A percentile compares a stretch with the other conserved stretches of the same genome.
Conservation (phyloP, 768 basidiomycete species). For the Rhodotorula babjevae region DNA sequence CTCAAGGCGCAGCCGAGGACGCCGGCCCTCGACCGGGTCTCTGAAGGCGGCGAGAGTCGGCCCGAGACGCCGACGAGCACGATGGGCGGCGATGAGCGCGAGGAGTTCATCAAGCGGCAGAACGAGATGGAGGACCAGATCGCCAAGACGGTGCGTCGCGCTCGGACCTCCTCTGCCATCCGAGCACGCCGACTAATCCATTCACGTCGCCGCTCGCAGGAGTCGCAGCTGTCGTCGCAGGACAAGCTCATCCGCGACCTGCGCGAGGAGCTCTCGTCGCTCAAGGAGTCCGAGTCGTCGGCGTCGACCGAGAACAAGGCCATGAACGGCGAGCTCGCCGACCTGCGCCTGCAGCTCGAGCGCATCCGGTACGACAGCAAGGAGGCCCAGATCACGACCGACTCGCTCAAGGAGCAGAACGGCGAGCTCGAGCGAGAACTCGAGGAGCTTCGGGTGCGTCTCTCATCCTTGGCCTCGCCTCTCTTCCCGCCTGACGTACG, state of each 20-base stretch:
- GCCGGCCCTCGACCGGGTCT: constrained; percentile 65
- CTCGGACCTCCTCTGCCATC: no score
- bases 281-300: constrained; percentile 62
- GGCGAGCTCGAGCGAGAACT: constrained; percentile 77
- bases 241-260: constrained; percentile 84
- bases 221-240: constrained; percentile 69
- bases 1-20: constrained; percentile 52
- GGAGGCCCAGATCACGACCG: constrained; percentile 83
- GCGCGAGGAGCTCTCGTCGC: constrained; percentile 77
- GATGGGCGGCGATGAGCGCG: constrained; percentile 91
- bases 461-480: neutral
- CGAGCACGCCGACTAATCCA: neutral
- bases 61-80: constrained; percentile 88
- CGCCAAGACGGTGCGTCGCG: constrained; percentile 62
- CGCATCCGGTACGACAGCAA: constrained; percentile 92
- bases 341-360: constrained; percentile 84
- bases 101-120: constrained; percentile 92
- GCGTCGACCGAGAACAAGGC: constrained; percentile 71
- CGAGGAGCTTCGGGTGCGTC: constrained; percentile 64
- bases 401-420: constrained; percentile 92
- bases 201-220: constrained; percentile 48
- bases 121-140: constrained; percentile 92
- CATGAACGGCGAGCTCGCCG: constrained; percentile 88
- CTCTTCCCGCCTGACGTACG: no score
- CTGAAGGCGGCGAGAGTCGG: constrained; percentile 66